Conservation (phyloP, 441 rosid species). For the Melastoma candidum region DNA sequence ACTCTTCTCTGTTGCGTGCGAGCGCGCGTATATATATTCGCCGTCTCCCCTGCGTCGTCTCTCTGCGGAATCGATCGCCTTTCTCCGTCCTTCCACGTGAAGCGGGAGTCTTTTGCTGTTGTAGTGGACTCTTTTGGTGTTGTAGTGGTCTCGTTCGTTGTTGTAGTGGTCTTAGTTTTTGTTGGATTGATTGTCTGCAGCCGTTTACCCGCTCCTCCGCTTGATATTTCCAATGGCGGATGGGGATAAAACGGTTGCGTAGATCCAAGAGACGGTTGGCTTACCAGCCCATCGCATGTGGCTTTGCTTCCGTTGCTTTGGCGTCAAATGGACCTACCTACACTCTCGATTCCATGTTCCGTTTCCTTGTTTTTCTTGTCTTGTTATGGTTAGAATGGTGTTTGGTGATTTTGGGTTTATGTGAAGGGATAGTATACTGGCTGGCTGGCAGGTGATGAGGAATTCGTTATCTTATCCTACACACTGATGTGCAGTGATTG, state of each 20-base stretch:
- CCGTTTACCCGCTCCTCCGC: slow-evolving; percentile 35
- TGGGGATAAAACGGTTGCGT: slow-evolving; percentile 44
- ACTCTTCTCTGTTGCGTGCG: no score
- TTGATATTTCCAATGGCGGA: slow-evolving; percentile 13
- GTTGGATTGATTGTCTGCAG: slow-evolving; percentile 15
- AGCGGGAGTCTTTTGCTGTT: no score
- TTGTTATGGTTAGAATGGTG: not conserved
- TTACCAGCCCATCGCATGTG: slow-evolving; percentile 46
- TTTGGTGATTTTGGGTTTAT: slow-evolving; percentile 20
- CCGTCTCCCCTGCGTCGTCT: no score
- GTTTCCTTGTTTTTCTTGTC: not conserved
- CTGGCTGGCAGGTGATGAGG: slow-evolving; percentile 28
- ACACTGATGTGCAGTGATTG: slow-evolving; percentile 22
- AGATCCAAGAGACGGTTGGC: slow-evolving; percentile 27
- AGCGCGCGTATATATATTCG: no score
- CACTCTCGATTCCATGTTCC: not conserved
- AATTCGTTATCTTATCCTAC: slow-evolving; percentile 24
- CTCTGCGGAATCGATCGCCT: no score
- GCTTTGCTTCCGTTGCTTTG: slow-evolving; percentile 24
- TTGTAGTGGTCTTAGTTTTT: no score
- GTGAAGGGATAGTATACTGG: not conserved
- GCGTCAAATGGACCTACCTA: slow-evolving; percentile 53
- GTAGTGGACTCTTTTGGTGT: no score
- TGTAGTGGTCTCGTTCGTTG: no score
- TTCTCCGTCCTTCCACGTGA: no score